These are phyloP conservation scores for Cadophora luteo-olivacea DNA, from an alignment of 2,329 filamentous ascomycete species.

Conservation along the genomic window DNA sequence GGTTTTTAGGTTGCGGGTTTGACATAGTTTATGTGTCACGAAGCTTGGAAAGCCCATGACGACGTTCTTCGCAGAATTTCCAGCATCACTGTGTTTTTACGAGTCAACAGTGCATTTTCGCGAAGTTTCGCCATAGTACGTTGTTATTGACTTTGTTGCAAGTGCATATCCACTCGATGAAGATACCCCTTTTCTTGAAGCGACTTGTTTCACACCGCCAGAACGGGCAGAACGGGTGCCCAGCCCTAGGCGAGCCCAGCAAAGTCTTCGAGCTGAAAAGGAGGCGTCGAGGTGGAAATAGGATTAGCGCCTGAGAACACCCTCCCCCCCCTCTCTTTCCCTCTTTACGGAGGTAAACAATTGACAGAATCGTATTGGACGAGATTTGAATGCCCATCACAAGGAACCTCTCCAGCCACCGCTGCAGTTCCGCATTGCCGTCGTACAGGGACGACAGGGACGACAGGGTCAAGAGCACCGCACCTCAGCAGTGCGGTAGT, in stretches of 20 bases:
- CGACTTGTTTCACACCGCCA: slow-evolving; percentile 8
- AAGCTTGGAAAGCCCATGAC: background rate
- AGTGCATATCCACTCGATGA: slow-evolving; percentile 4
- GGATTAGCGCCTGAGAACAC: background rate
- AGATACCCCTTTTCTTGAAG: background rate
- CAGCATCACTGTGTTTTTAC: background rate
- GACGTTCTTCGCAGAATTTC: background rate
- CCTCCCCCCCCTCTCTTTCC: background rate
- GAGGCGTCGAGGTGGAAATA: slow-evolving; percentile 6
- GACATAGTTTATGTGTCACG: background rate
- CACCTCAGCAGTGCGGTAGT: too few relatives aligned
- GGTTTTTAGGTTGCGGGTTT: background rate
- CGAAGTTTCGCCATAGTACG: background rate
- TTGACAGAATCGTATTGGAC: background rate
- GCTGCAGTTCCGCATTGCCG: slow-evolving; percentile 3
- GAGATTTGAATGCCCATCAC: background rate
- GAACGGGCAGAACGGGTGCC: slow-evolving; percentile 10
- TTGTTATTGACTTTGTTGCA: slow-evolving; percentile 3
- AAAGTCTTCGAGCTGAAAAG: slow-evolving; percentile 5
- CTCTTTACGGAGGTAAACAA: background rate
- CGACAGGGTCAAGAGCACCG: background rate
- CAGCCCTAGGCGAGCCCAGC: slow-evolving; percentile 4
- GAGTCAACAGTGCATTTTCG: background rate
- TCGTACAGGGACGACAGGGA: background rate
- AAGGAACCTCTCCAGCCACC: too few relatives aligned